Percentiles rank a stretch among this genome's conserved stretches.
phyloP scores from a whole-genome alignment of 192 early-diverging fungal species.

The Anaeromyces robustus region DNA sequence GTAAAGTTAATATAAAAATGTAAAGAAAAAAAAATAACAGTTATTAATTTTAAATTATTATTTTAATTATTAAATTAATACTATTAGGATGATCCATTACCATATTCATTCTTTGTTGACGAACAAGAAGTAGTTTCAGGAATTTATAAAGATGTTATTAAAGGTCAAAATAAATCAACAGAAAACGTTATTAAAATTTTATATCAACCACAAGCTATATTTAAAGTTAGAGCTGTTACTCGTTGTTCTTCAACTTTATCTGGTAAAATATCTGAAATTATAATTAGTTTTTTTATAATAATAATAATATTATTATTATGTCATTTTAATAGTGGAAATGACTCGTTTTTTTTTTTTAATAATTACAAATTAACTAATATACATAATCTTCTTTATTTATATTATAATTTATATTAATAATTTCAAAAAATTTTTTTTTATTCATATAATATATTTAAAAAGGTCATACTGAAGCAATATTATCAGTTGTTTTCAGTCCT shows the following conservation, averaged over 20 bases:
- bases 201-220: constrained; percentile 90
- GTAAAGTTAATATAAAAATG: too few species aligned
- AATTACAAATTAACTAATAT: too few species aligned
- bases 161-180: constrained; percentile 55
- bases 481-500: constrained; percentile 76
- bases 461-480: constrained; percentile 89
- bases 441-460: too few species aligned
- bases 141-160: constrained; percentile 64
- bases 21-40: neutral
- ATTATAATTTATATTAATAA: too few species aligned
- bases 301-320: too few species aligned
- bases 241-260: constrained; percentile 78
- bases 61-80: constrained; percentile 1
- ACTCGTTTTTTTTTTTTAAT: too few species aligned
- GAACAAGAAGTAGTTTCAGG: constrained; percentile 61
- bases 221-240: constrained; percentile 81
- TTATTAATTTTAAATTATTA: constrained; percentile 1
- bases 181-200: constrained; percentile 83
- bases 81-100: constrained; percentile 67
- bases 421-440: too few species aligned
- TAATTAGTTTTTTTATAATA: too few species aligned
- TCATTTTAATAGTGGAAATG: too few species aligned
- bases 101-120: constrained; percentile 86
- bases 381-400: too few species aligned
- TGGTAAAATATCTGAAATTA: too few species aligned